These are phyloP conservation scores for Lignosus rhinocerotis DNA, from an alignment of 1,284 basidiomycete genomes.

Conservation along the genomic window DNA sequence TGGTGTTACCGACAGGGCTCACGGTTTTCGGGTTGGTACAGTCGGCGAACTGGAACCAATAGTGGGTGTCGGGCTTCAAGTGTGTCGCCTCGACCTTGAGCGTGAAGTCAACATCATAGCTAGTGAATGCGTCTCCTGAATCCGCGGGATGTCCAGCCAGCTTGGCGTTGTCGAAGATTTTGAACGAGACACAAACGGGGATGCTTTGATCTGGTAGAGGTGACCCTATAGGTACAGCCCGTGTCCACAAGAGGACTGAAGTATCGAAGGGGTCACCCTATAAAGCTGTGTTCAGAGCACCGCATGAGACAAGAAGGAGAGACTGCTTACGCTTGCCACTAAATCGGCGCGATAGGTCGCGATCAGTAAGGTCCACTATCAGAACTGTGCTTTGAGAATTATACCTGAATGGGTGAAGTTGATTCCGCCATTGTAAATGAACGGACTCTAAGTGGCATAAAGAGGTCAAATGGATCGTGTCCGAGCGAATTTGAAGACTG, in stretches of 20 bases:
- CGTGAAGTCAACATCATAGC: slow-evolving; percentile 66
- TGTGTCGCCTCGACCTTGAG: slow-evolving; percentile 63
- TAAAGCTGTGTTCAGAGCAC: neutral
- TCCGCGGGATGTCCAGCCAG: slow-evolving; percentile 44
- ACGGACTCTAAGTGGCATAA: slow-evolving; percentile 40
- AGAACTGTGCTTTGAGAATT: neutral
- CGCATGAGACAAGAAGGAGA: neutral
- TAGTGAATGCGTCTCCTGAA: slow-evolving; percentile 56
- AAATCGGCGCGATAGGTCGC: neutral
- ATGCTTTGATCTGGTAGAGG: slow-evolving; percentile 50
- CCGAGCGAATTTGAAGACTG: neutral
- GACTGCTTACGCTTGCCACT: slow-evolving; percentile 41
- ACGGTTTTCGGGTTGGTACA: slow-evolving; percentile 48
- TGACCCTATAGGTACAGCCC: slow-evolving; percentile 44
- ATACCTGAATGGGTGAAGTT: slow-evolving; percentile 60
- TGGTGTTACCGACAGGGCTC: slow-evolving; percentile 51
- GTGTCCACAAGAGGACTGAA: slow-evolving; percentile 66
- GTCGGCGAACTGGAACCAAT: slow-evolving; percentile 63
- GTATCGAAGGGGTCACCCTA: slow-evolving; percentile 62
- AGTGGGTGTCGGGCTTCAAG: slow-evolving; percentile 54
- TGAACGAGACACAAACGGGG: slow-evolving; percentile 59
- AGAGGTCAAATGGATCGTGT: neutral
- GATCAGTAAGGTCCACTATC: neutral
- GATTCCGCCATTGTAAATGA: slow-evolving; percentile 53
- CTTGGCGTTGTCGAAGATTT: slow-evolving; percentile 41